Percentiles rank a stretch among this genome's conserved stretches.
phyloP scores from a whole-genome alignment of 345 rosid species.

The Acer negundo region DNA sequence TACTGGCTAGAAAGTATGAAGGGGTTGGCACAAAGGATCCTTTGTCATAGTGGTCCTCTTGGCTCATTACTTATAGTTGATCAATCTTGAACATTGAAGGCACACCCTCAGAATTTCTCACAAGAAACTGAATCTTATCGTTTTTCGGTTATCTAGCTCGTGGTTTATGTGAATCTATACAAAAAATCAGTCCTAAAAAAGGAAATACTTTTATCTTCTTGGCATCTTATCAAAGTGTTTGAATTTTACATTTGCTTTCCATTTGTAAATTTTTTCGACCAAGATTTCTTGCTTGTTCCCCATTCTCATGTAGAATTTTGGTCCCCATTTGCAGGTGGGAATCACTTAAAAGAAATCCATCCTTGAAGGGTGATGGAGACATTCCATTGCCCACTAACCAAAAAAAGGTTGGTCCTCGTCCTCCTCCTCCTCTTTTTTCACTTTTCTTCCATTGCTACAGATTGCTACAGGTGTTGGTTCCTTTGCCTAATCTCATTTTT shows the following conservation, averaged over 20 bases:
- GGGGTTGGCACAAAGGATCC: conserved; percentile 28
- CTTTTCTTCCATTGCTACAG: conserved; percentile 34
- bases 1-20: conserved; percentile 17
- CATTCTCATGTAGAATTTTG: conserved; percentile 34
- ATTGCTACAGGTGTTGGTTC: conserved; percentile 29
- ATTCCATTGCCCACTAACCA: conserved; percentile 63
- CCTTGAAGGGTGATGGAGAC: conserved; percentile 75
- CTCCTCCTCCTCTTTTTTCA: conserved; percentile 29
- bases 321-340: conserved; percentile 67
- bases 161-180: conserved; percentile 29
- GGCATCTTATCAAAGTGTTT: conserved; percentile 27
- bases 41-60: conserved; percentile 43
- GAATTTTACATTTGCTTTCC: conserved; percentile 24
- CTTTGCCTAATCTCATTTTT: conserved; percentile 21
- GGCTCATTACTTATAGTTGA: conserved; percentile 4
- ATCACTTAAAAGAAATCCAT: conserved; percentile 52
- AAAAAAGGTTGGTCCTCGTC: conserved; percentile 59
- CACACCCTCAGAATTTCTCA: conserved; percentile 26
- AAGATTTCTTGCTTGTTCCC: conserved; percentile 26
- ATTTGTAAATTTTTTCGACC: conserved; percentile 19
- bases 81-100: conserved; percentile 26
- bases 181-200: conserved; percentile 11
- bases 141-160: conserved; percentile 14
- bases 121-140: conserved; percentile 32
- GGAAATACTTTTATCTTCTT: conserved; percentile 9